phyloP scores from a whole-genome alignment of 202 grass and related monocot species.

The Brachypodium distachyon region DNA sequence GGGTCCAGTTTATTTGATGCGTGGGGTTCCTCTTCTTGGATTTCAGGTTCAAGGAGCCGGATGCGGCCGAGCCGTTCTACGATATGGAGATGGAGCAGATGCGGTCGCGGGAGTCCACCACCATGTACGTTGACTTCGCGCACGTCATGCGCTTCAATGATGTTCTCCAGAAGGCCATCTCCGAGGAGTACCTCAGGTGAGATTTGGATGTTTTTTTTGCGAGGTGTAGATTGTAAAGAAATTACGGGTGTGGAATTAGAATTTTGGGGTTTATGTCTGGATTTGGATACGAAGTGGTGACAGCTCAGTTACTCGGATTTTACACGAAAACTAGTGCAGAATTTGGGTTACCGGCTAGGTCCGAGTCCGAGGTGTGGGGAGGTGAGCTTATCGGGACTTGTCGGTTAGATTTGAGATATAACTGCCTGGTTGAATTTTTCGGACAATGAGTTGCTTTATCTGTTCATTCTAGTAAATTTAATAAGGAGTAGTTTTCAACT shows the following conservation, averaged over 20 bases:
- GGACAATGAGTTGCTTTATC: neutral
- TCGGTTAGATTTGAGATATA: neutral
- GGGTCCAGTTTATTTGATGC: neutral
- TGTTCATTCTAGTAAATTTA: neutral
- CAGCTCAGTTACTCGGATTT: neutral
- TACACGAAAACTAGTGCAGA: neutral
- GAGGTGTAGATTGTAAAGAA: neutral
- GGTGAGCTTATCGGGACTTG: neutral
- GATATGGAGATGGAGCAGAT: conserved; percentile 79
- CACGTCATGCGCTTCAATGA: conserved; percentile 96
- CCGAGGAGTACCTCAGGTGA: conserved; percentile 90
- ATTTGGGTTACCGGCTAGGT: neutral
- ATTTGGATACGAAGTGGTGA: neutral
- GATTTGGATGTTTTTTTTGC: neutral
- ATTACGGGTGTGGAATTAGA: neutral
- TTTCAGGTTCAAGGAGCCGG: conserved; percentile 57
- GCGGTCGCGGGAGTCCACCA: conserved; percentile 76
- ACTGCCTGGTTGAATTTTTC: neutral
- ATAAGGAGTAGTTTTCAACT: neutral
- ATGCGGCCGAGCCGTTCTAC: conserved; percentile 66
- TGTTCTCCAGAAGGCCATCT: conserved; percentile 83
- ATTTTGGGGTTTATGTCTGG: neutral
- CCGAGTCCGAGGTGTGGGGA: too few species aligned
- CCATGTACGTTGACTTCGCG: conserved; percentile 87
- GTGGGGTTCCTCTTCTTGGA: neutral